phyloP scores from a whole-genome alignment of 495 filamentous ascomycete species.

The Lasiosphaeris hirsuta region DNA sequence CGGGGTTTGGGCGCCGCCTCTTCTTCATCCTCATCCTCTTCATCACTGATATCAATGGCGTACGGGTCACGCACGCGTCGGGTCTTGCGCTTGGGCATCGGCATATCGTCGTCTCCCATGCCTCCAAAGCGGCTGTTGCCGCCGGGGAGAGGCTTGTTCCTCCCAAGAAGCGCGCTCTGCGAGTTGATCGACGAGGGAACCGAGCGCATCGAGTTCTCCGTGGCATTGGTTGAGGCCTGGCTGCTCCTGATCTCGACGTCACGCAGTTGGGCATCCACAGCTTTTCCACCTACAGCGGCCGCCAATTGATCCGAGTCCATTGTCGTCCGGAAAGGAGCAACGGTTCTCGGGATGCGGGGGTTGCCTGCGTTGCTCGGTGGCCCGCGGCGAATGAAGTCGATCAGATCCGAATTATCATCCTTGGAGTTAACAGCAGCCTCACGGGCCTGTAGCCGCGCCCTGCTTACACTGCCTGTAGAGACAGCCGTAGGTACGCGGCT shows the following conservation, averaged over 20 bases:
- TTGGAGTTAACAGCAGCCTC: constrained; percentile 58
- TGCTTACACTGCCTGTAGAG: constrained; percentile 27
- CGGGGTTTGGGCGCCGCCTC: constrained; percentile 28
- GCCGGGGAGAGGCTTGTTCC: constrained; percentile 20
- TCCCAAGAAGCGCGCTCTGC: constrained; percentile 46
- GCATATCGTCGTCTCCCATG: constrained; percentile 45
- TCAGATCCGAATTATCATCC: constrained; percentile 75
- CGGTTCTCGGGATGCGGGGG: constrained; percentile 73
- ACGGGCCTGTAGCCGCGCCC: constrained; percentile 64
- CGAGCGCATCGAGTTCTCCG: constrained; percentile 30
- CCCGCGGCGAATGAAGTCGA: constrained; percentile 90
- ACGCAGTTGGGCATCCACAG: constrained; percentile 47
- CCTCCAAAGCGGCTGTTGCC: constrained; percentile 15
- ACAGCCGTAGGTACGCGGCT: constrained; percentile 20
- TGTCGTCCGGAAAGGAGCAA: constrained; percentile 80
- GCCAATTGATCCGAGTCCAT: constrained; percentile 79
- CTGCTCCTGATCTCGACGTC: constrained; percentile 41
- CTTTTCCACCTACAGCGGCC: constrained; percentile 47
- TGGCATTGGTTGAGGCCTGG: constrained; percentile 43
- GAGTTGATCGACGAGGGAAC: constrained; percentile 51
- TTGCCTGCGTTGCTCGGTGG: constrained; percentile 52
- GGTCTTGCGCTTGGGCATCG: constrained; percentile 63
- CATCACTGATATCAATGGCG: constrained; percentile 81
- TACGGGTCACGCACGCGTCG: constrained; percentile 84
- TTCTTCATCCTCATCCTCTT: constrained; percentile 62